Conservation (phyloP, 108 stramenopile genomes). For the Pseudonitzschia multiseries region DNA sequence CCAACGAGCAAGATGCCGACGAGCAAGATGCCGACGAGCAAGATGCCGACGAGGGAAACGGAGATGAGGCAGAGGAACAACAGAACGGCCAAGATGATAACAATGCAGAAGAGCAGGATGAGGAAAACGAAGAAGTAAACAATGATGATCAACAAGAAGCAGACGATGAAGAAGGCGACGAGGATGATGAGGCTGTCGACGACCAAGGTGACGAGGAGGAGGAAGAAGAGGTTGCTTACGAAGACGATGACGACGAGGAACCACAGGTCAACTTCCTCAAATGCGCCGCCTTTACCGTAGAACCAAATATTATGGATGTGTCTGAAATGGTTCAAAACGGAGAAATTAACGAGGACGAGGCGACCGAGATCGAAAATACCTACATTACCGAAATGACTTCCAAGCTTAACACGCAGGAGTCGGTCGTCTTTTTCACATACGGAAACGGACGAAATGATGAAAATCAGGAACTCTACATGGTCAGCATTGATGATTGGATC, state of each 20-base stretch:
- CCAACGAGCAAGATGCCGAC: neutral
- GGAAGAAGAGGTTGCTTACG: neutral
- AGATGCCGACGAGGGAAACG: neutral
- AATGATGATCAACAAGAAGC: neutral
- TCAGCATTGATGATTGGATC: conserved; percentile 1
- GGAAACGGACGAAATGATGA: conserved; percentile 8
- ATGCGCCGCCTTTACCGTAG: conserved; percentile 11
- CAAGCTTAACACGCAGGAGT: conserved; percentile 10
- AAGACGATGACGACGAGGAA: conserved; percentile 3
- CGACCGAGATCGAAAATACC: neutral
- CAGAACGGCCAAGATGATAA: neutral
- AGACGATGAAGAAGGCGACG: neutral
- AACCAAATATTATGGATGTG: conserved; percentile 1
- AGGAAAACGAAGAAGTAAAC: neutral
- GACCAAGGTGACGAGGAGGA: neutral
- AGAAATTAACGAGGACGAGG: neutral
- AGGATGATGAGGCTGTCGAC: neutral
- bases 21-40: neutral
- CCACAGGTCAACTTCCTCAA: conserved; percentile 9
- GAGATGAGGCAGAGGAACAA: neutral
- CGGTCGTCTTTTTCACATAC: conserved; percentile 6
- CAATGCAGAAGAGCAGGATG: neutral
- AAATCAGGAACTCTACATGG: conserved; percentile 9
- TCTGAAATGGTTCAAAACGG: neutral
- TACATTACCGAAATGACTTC: conserved; percentile 12